A percentile compares a stretch with the other conserved stretches of the same genome.
Conservation (phyloP, 768 basidiomycete genomes). For the Russula compacta region DNA sequence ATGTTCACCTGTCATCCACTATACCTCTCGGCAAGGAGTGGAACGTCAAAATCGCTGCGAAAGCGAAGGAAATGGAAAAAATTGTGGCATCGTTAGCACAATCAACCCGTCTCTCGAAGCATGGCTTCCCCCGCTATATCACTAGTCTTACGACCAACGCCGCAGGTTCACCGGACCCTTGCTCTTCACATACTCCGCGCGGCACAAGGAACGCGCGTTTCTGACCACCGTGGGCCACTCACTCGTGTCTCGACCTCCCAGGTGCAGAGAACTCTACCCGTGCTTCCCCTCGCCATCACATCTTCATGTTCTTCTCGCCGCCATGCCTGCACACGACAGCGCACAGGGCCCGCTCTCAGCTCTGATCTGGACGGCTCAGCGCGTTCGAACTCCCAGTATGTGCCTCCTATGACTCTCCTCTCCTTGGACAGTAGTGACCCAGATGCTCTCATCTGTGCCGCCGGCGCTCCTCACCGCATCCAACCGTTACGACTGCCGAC, state of each 20-base stretch:
- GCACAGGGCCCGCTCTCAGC: slow-evolving; percentile 15
- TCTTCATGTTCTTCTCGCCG: background rate
- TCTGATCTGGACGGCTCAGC: background rate
- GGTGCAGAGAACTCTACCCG: slow-evolving; percentile 1
- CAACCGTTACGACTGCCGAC: slow-evolving; percentile 12
- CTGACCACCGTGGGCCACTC: slow-evolving; percentile 11
- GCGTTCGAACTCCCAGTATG: slow-evolving; percentile 1
- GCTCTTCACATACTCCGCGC: slow-evolving; percentile 13
- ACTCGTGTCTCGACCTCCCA: background rate
- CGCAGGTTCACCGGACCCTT: slow-evolving; percentile 7
- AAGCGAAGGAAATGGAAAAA: slow-evolving; percentile 17
- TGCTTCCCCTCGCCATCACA: slow-evolving; percentile 4
- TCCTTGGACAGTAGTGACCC: background rate
- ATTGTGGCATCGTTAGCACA: slow-evolving; percentile 15
- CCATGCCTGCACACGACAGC: background rate
- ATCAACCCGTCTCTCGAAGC: background rate
- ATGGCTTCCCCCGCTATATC: slow-evolving; percentile 15
- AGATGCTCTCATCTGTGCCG: slow-evolving; percentile 2
- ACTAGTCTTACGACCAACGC: slow-evolving; percentile 15
- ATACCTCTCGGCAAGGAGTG: background rate
- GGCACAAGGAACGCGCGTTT: slow-evolving; percentile 9
- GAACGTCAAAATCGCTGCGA: slow-evolving; percentile 1
- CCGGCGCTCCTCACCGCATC: background rate
- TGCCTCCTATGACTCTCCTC: slow-evolving; percentile 3
- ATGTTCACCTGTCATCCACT: background rate